Conservation (phyloP, 441 rosid genomes). For the Viola pubescens region DNA sequence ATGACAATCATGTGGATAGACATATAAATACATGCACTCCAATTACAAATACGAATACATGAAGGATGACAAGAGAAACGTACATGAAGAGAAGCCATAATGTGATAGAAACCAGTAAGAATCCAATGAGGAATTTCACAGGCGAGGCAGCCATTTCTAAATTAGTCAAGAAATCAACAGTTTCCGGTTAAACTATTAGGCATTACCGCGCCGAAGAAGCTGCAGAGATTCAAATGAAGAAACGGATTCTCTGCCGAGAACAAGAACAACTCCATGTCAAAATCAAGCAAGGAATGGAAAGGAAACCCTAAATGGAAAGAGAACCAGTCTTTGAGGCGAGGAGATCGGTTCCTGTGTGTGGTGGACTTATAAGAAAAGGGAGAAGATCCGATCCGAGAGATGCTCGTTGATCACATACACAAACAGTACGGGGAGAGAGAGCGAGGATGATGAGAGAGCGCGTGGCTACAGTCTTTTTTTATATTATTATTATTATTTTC, state of each 20-base stretch:
- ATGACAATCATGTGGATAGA: too few species aligned
- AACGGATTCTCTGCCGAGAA: constrained; percentile 22
- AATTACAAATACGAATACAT: too few species aligned
- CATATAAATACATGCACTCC: background rate
- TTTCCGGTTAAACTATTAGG: constrained; percentile 14
- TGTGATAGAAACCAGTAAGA: constrained; percentile 64
- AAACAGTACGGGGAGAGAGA: background rate
- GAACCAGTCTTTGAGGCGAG: constrained; percentile 19
- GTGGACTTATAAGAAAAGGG: background rate
- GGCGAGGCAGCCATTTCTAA: constrained; percentile 70
- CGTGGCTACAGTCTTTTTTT: constrained; percentile 16
- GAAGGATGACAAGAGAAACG: constrained; percentile 23
- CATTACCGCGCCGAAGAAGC: constrained; percentile 18
- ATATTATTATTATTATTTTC: background rate
- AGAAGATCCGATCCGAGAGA: constrained; percentile 65
- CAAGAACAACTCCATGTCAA: constrained; percentile 26
- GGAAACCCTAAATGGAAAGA: constrained; percentile 17
- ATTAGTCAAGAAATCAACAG: constrained; percentile 8
- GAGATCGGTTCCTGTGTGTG: constrained; percentile 23
- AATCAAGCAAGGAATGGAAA: constrained; percentile 20
- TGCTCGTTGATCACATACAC: constrained; percentile 35
- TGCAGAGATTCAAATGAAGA: constrained; percentile 15
- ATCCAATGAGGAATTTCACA: constrained; percentile 86
- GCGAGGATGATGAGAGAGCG: constrained; percentile 7
- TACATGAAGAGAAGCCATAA: constrained; percentile 92